Conservation (phyloP, 352 stramenopile genomes). For the Lagenidium giganteum region DNA sequence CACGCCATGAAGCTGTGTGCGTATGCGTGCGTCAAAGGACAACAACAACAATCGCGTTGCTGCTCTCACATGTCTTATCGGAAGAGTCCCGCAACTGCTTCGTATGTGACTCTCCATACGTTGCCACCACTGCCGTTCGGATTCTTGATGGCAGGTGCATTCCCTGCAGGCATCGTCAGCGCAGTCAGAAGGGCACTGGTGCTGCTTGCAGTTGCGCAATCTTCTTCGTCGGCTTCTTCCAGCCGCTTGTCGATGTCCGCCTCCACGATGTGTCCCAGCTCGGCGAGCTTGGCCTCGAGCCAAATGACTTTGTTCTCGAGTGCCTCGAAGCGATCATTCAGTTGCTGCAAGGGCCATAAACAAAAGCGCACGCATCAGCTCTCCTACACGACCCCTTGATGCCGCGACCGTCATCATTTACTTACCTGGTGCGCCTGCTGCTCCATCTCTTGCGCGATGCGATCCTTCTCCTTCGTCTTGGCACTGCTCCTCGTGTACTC, state of each 20-base stretch:
- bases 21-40: too few species aligned
- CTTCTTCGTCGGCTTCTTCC: neutral
- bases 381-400: neutral
- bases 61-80: constrained; percentile 27
- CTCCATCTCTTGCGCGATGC: too few species aligned
- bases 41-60: too few species aligned
- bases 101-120: constrained; percentile 14
- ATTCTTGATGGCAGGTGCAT: too few species aligned
- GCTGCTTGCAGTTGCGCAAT: too few species aligned
- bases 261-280: constrained; percentile 32
- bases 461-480: too few species aligned
- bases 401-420: neutral
- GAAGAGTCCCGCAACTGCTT: constrained; percentile 28
- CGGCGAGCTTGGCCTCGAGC: constrained; percentile 33
- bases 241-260: constrained; percentile 11
- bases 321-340: constrained; percentile 43
- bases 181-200: too few species aligned
- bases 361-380: neutral
- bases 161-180: constrained; percentile 1
- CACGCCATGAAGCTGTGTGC: too few species aligned
- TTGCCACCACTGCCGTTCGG: constrained; percentile 14
- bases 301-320: constrained; percentile 40
- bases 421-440: too few species aligned
- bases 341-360: constrained; percentile 16
- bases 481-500: too few species aligned